phyloP scores from a whole-genome alignment of 2,329 filamentous ascomycete genomes.

The Dactylellina drechsleri region DNA sequence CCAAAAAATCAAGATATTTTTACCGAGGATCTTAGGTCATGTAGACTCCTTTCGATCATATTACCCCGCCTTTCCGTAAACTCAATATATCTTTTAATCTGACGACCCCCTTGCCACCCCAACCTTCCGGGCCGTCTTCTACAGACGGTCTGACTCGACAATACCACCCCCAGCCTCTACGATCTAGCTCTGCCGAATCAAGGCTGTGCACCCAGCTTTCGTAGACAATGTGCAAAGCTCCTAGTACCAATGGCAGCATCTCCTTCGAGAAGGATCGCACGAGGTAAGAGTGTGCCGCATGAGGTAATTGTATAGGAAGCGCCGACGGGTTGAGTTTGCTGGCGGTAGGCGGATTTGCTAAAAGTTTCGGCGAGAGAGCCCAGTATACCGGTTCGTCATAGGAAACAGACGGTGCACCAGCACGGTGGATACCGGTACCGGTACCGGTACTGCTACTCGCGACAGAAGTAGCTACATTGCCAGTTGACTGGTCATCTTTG shows the following conservation, averaged over 20 bases:
- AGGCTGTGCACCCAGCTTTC: conserved; percentile 42
- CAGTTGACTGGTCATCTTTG: conserved; percentile 2
- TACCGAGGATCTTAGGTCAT: conserved; percentile 21
- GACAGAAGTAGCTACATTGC: background rate
- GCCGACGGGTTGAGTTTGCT: conserved; percentile 47
- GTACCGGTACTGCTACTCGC: conserved; percentile 12
- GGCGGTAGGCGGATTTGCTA: conserved; percentile 29
- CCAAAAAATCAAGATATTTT: conserved; percentile 2
- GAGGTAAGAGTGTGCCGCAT: conserved; percentile 41
- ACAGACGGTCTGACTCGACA: conserved; percentile 34
- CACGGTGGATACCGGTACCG: background rate
- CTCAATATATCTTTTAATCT: conserved; percentile 38
- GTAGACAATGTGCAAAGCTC: conserved; percentile 41
- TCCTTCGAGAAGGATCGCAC: conserved; percentile 33
- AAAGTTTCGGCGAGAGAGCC: conserved; percentile 37
- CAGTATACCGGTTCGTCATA: conserved; percentile 41
- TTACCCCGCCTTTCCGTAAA: conserved; percentile 49
- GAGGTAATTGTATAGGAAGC: conserved; percentile 50
- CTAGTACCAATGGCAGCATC: conserved; percentile 35
- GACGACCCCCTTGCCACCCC: conserved; percentile 46
- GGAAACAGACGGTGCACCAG: conserved; percentile 1
- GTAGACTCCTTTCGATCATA: conserved; percentile 12
- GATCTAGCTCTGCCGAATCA: conserved; percentile 37
- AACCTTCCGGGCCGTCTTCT: conserved; percentile 50
- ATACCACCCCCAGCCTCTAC: conserved; percentile 50